These are phyloP conservation scores for Colletotrichum australisinense DNA, from an alignment of 2,329 filamentous ascomycete species.

Conservation along the genomic window DNA sequence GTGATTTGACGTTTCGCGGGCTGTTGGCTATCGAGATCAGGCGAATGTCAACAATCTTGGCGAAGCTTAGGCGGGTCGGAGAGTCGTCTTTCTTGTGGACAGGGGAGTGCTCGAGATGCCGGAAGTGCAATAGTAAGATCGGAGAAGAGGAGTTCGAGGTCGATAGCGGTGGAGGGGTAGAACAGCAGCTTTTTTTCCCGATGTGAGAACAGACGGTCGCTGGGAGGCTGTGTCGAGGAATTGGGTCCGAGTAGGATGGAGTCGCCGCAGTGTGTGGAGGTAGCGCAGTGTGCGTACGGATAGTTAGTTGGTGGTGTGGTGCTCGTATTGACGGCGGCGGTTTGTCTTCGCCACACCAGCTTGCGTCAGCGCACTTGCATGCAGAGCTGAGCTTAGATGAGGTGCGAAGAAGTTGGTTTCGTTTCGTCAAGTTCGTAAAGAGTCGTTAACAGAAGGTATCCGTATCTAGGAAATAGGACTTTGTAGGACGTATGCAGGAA, in stretches of 20 bases:
- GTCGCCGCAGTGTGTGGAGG: background rate
- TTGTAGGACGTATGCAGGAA: background rate
- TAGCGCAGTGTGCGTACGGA: background rate
- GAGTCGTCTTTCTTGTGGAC: background rate
- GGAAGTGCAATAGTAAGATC: background rate
- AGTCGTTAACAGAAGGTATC: background rate
- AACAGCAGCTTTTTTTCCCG: background rate
- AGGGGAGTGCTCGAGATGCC: background rate
- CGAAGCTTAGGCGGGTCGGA: conserved; percentile 11
- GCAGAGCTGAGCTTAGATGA: background rate
- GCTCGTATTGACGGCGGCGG: conserved; percentile 15
- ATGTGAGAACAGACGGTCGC: conserved; percentile 4
- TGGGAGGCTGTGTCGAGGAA: conserved; percentile 24
- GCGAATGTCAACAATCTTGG: conserved; percentile 34
- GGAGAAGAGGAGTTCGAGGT: background rate
- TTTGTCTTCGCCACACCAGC: conserved; percentile 31
- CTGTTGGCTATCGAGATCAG: background rate
- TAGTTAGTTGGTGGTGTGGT: background rate
- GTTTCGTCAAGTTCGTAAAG: background rate
- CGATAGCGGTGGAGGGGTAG: background rate
- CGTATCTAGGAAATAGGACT: background rate
- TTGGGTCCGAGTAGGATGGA: conserved; percentile 3
- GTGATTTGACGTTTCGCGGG: background rate
- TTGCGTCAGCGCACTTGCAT: conserved; percentile 29
- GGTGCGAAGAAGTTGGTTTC: background rate